Conservation (phyloP, 768 basidiomycete species). For the Hydnomerulius pinastri region DNA sequence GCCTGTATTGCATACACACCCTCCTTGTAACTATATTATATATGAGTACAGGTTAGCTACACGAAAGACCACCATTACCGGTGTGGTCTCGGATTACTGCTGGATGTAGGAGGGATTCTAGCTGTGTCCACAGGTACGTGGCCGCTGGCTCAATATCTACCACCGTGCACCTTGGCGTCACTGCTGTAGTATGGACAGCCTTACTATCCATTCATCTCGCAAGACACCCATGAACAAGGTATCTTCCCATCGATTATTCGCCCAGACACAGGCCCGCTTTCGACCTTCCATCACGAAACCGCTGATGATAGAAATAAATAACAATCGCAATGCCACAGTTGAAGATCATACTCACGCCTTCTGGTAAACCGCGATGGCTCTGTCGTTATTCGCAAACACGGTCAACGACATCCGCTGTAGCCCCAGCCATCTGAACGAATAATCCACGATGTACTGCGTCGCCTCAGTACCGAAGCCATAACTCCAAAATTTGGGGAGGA, state of each 20-base stretch:
- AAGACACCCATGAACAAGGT: slow-evolving; percentile 40
- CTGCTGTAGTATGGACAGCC: slow-evolving; percentile 21
- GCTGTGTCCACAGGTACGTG: no score
- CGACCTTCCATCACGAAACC: slow-evolving; percentile 44
- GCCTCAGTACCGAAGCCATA: slow-evolving; percentile 45
- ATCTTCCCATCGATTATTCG: slow-evolving; percentile 39
- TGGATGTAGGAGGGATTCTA: no score
- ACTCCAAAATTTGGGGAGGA: slow-evolving; percentile 35
- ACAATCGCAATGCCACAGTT: neutral
- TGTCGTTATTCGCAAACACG: slow-evolving; percentile 39
- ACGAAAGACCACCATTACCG: neutral
- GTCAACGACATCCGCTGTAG: slow-evolving; percentile 43
- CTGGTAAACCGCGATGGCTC: slow-evolving; percentile 42
- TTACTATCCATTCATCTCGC: slow-evolving; percentile 40
- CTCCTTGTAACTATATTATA: neutral
- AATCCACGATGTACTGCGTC: slow-evolving; percentile 41
- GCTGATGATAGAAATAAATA: slow-evolving; percentile 18
- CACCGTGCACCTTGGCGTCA: no score
- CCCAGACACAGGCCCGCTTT: slow-evolving; percentile 38
- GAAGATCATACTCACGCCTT: slow-evolving; percentile 38
- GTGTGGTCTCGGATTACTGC: neutral
- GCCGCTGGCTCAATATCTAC: no score
- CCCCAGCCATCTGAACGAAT: slow-evolving; percentile 41
- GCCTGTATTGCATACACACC: neutral
- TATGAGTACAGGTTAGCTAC: neutral